Evolutionary conservation across 2,329 filamentous ascomycete genomes (phyloP).

Genomic region (Alternaria dauci): DNA sequence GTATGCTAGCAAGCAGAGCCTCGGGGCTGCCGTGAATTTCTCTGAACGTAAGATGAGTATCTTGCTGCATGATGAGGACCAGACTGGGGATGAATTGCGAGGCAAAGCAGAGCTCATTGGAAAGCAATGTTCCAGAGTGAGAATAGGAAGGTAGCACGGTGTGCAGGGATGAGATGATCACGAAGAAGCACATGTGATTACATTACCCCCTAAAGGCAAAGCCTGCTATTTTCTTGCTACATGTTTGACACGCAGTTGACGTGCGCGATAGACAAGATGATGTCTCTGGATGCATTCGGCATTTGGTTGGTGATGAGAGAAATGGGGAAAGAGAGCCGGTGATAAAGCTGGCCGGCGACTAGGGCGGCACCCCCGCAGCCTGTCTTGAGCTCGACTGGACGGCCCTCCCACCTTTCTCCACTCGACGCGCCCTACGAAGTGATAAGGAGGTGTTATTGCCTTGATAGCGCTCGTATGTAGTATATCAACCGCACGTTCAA

Average conservation of each 20-base stretch:
- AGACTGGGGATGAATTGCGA: not conserved
- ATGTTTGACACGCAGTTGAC: no score
- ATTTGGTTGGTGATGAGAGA: not conserved
- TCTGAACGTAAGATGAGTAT: not conserved
- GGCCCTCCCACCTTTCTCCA: not conserved
- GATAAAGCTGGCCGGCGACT: not conserved
- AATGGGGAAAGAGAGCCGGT: not conserved
- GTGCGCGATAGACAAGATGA: not conserved
- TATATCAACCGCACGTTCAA: not conserved
- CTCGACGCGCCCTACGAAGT: not conserved
- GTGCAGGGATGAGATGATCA: not conserved
- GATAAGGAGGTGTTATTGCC: not conserved
- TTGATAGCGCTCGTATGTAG: not conserved
- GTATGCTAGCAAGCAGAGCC: not conserved
- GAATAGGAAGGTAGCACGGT: not conserved
- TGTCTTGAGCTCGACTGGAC: constrained; percentile 3
- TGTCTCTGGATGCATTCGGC: not conserved
- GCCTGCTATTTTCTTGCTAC: no score
- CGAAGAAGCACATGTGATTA: no score
- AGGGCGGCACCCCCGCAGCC: not conserved
- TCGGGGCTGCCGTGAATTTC: not conserved
- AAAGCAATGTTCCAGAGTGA: not conserved
- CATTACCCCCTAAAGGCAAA: no score
- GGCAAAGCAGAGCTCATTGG: not conserved
- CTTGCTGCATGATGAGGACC: not conserved